phyloP scores from a whole-genome alignment of 345 rosid species.

The Cardamine chenopodiifolia region DNA sequence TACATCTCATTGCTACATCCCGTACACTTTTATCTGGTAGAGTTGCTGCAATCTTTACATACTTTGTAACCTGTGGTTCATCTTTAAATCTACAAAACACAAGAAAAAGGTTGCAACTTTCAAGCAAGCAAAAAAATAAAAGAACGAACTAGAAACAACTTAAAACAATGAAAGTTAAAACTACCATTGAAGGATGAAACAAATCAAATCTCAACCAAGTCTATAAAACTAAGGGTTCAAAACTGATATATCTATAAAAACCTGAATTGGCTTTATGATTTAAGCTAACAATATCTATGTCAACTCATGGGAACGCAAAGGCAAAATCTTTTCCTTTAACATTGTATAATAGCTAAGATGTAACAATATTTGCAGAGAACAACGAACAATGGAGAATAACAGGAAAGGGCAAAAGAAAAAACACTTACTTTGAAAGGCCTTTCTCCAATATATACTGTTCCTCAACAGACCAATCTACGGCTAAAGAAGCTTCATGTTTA shows the following conservation, averaged over 20 bases:
- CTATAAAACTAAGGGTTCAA: not conserved
- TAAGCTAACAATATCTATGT: not conserved
- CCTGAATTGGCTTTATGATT: not conserved
- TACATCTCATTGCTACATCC: conserved; percentile 98
- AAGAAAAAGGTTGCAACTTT: conserved; percentile 4
- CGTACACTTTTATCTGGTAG: conserved; percentile 89
- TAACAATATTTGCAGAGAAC: not conserved
- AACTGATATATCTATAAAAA: conserved; percentile 3
- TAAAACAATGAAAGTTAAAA: not conserved
- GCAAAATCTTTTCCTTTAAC: not conserved
- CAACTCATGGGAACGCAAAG: conserved; percentile 19
- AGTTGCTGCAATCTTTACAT: conserved; percentile 84
- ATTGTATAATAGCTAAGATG: conserved; percentile 9
- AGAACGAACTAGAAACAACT: not conserved
- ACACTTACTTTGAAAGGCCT: conserved; percentile 66
- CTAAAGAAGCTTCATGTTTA: conserved; percentile 59
- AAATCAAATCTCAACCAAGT: conserved; percentile 2
- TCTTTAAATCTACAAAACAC: conserved; percentile 57
- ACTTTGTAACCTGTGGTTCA: conserved; percentile 77
- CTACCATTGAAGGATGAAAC: not conserved
- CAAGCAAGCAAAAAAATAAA: not conserved
- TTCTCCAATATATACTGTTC: conserved; percentile 79
- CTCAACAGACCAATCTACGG: conserved; percentile 83
- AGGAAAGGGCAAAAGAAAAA: not conserved
- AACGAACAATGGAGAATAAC: not conserved